These are phyloP conservation scores for Aphanocladium album DNA, from an alignment of 2,329 filamentous ascomycete genomes.

Conservation along the genomic window DNA sequence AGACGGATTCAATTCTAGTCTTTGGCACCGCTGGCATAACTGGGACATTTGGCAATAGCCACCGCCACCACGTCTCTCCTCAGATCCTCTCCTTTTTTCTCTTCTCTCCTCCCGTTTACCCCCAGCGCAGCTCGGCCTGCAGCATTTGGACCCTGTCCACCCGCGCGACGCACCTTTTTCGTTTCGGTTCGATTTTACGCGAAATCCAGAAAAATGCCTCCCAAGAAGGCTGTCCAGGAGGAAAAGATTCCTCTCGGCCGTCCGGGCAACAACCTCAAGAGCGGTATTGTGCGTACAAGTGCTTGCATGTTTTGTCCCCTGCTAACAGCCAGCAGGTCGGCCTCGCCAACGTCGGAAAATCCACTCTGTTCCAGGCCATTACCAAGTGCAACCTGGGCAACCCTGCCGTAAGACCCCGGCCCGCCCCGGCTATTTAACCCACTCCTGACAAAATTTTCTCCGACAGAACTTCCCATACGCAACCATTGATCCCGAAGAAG, in stretches of 20 bases:
- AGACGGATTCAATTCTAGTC: conserved; percentile 9
- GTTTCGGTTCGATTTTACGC: conserved; percentile 52
- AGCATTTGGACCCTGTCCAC: conserved; percentile 45
- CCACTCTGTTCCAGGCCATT: conserved; percentile 98
- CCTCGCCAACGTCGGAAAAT: conserved; percentile 98
- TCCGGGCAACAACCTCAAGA: conserved; percentile 97
- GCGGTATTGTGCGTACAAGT: conserved; percentile 70
- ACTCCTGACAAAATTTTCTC: conserved; percentile 31
- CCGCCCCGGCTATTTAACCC: conserved; percentile 10
- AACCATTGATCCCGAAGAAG: conserved; percentile 98
- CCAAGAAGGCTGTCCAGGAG: conserved; percentile 87
- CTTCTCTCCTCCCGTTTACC: conserved; percentile 50
- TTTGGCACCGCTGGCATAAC: background rate
- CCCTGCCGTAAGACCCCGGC: conserved; percentile 65
- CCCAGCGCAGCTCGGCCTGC: conserved; percentile 64
- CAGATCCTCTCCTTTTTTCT: conserved; percentile 36
- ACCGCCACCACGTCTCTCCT: conserved; percentile 37
- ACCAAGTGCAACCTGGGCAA: conserved; percentile 97
- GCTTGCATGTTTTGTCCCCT: background rate
- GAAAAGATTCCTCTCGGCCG: conserved; percentile 95
- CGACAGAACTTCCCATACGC: conserved; percentile 92
- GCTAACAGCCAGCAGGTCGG: conserved; percentile 61
- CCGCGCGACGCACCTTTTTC: conserved; percentile 39
- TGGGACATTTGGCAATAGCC: too few relatives aligned
- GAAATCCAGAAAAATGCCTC: conserved; percentile 77